Evolutionary conservation across 164 flowering plant genomes (phyloP).

Genomic region (Taxillus chinensis): DNA sequence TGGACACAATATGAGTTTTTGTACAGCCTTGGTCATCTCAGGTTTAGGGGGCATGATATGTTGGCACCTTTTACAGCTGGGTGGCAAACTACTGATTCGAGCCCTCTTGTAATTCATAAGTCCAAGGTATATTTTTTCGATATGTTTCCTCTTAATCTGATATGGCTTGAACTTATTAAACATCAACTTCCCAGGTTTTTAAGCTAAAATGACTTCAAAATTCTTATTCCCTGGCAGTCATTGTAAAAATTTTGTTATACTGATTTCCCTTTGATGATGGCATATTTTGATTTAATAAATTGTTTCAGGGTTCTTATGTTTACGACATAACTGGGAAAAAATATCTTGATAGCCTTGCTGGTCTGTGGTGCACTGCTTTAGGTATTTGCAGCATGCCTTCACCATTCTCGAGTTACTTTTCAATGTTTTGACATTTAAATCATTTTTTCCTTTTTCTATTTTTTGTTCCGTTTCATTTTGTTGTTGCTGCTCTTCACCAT

Average conservation of each 20-base stretch:
- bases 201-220: no score
- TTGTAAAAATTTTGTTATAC: no score
- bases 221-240: no score
- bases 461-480: no score
- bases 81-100: conserved; percentile 59
- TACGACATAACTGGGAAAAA: conserved; percentile 74
- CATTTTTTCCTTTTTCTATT: no score
- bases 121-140: conserved; percentile 53
- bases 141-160: not conserved
- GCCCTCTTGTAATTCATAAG: conserved; percentile 76
- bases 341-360: conserved; percentile 94
- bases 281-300: not conserved
- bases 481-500: no score
- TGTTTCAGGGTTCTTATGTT: conserved; percentile 69
- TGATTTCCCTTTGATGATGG: no score
- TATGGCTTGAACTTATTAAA: not conserved
- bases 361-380: conserved; percentile 91
- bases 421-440: not conserved
- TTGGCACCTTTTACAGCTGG: conserved; percentile 98
- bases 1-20: not conserved
- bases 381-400: conserved; percentile 30
- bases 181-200: no score
- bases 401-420: not conserved
- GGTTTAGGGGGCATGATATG: conserved; percentile 94
- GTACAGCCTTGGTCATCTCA: conserved; percentile 10